phyloP scores from a whole-genome alignment of 148 eudicot species.

The Rhododendron henanense region DNA sequence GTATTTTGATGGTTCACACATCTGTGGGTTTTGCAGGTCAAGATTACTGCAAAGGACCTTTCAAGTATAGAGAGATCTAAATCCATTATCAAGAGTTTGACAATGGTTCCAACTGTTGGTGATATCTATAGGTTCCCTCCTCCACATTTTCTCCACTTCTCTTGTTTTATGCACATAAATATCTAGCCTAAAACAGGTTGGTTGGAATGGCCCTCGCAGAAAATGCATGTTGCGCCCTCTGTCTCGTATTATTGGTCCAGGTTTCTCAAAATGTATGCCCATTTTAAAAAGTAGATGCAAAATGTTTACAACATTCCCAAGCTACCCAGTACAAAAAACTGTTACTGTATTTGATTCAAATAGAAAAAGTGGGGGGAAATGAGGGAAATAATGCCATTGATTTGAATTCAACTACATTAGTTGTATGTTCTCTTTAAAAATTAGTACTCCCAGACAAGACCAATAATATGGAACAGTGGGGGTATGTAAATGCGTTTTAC shows the following conservation, averaged over 20 bases:
- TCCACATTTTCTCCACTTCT: background rate
- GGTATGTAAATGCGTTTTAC: background rate
- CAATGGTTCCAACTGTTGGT: conserved; percentile 86
- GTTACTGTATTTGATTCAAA: background rate
- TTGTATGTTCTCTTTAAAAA: background rate
- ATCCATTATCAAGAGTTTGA: conserved; percentile 63
- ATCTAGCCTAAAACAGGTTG: background rate
- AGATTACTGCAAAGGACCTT: conserved; percentile 70
- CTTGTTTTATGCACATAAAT: background rate
- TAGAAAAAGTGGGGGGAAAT: background rate
- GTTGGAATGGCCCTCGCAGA: background rate
- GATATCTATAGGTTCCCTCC: conserved; percentile 71
- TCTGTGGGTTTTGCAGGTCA: conserved; percentile 47
- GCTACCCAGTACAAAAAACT: background rate
- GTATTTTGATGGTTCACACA: conserved; percentile 1
- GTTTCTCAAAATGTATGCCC: background rate
- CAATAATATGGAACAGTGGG: background rate
- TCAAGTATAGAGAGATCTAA: conserved; percentile 77
- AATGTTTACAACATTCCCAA: background rate
- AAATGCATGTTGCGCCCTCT: background rate
- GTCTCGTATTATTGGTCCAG: background rate
- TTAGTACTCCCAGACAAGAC: background rate
- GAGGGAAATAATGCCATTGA: background rate
- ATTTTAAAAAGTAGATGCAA: background rate
- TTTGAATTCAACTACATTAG: background rate